These are phyloP conservation scores for Priceomyces castillae DNA, from an alignment of 805 yeast species.

Conservation along the genomic window DNA sequence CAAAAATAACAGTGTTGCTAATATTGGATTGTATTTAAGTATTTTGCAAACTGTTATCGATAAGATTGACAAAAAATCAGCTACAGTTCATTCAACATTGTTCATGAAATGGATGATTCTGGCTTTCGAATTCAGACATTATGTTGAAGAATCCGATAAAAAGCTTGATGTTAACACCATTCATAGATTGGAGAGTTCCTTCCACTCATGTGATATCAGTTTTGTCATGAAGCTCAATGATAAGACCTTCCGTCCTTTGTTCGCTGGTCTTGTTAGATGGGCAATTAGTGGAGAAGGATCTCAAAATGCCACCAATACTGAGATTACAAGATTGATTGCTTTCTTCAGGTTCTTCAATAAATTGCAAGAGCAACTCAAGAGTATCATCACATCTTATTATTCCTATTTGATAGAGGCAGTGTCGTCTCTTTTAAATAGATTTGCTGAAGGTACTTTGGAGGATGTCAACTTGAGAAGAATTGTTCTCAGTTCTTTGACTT, in stretches of 20 bases:
- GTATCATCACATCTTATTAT: constrained; percentile 84
- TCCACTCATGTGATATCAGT: constrained; percentile 67
- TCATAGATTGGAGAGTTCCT: constrained; percentile 75
- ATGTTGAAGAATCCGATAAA: constrained; percentile 26
- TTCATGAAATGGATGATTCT: constrained; percentile 68
- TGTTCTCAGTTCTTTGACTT: constrained; percentile 65
- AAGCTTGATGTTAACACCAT: constrained; percentile 68
- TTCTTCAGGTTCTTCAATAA: constrained; percentile 85
- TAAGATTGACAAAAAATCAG: constrained; percentile 66
- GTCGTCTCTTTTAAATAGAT: constrained; percentile 51
- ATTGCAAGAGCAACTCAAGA: constrained; percentile 77
- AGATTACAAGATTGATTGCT: constrained; percentile 59
- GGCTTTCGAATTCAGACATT: constrained; percentile 65
- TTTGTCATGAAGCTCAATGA: constrained; percentile 91
- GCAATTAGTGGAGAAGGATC: constrained; percentile 82
- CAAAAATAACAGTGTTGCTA: constrained; percentile 29
- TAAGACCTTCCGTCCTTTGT: constrained; percentile 87
- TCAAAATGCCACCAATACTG: constrained; percentile 41
- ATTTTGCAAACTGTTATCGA: constrained; percentile 66
- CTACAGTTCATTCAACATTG: constrained; percentile 63
- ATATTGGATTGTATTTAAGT: constrained; percentile 67
- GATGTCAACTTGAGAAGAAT: constrained; percentile 65
- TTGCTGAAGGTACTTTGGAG: constrained; percentile 38
- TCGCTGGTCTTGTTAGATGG: constrained; percentile 86
- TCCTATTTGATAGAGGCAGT: constrained; percentile 83